A percentile compares a stretch with the other conserved stretches of the same genome.
These are phyloP conservation scores for Verticillium alfalfae DNA, from an alignment of 2,329 filamentous ascomycete species.

Conservation along the genomic window DNA sequence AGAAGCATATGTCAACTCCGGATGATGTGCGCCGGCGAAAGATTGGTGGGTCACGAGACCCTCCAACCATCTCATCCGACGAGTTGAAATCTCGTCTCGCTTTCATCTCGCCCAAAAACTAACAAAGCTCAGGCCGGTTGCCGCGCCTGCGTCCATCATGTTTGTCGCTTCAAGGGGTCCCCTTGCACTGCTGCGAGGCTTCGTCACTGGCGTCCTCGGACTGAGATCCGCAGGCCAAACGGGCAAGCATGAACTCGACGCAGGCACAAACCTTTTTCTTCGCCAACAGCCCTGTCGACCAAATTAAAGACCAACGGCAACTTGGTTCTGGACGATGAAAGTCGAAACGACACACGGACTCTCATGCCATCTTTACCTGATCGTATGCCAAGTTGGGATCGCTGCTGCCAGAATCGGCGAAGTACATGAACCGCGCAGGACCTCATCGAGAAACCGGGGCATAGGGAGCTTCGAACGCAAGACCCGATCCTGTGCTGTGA, in stretches of 20 bases:
- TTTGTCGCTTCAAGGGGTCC: not conserved
- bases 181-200: not conserved
- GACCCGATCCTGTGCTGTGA: not conserved
- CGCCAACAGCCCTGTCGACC: not conserved
- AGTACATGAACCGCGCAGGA: not conserved
- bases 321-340: not conserved
- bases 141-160: not conserved
- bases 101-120: not conserved
- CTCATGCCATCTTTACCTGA: not conserved
- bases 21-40: not conserved
- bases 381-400: not conserved
- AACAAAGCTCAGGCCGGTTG: not conserved
- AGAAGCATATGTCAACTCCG: not conserved
- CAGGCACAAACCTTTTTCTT: not conserved
- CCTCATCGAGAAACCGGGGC: not conserved
- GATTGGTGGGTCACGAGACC: not conserved
- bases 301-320: not conserved
- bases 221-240: not conserved
- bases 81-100: not conserved
- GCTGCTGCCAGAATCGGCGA: not conserved
- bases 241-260: not conserved
- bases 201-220: not conserved
- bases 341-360: not conserved
- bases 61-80: not conserved
- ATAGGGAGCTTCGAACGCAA: not conserved